Evolutionary conservation across 805 yeast species (phyloP).

Genomic region (Ogataea glucozyma): DNA sequence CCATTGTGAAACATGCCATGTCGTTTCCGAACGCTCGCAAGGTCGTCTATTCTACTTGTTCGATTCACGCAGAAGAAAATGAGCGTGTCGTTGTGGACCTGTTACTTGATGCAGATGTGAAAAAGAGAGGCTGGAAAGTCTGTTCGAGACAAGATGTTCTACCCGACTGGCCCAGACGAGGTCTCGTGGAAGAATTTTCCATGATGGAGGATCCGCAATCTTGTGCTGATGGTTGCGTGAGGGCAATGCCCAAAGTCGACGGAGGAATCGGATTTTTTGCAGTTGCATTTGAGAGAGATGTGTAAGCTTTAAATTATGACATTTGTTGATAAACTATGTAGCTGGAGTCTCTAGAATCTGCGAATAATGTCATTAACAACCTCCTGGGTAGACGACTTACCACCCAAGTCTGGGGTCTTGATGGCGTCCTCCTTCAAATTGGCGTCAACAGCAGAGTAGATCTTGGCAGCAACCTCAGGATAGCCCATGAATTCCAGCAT

Average conservation of each 20-base stretch:
- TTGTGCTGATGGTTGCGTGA: slow-evolving; percentile 81
- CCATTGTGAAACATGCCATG: slow-evolving; percentile 86
- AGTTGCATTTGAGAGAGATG: slow-evolving; percentile 74
- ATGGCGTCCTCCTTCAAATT: slow-evolving; percentile 76
- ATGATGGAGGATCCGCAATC: slow-evolving; percentile 46
- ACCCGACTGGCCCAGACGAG: slow-evolving; percentile 87
- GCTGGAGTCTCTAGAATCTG: too few species aligned
- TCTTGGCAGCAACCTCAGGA: slow-evolving; percentile 84
- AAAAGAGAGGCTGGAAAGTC: slow-evolving; percentile 73
- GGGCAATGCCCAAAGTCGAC: slow-evolving; percentile 83
- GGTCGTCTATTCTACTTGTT: slow-evolving; percentile 93
- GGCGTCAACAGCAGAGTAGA: slow-evolving; percentile 92
- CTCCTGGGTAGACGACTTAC: slow-evolving; percentile 80
- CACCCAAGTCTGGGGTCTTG: slow-evolving; percentile 96
- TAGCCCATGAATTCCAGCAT: slow-evolving; percentile 97
- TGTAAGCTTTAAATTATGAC: not conserved
- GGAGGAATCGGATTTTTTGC: slow-evolving; percentile 99
- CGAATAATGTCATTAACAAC: slow-evolving; percentile 81
- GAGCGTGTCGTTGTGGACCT: slow-evolving; percentile 87
- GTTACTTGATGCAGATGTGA: slow-evolving; percentile 63
- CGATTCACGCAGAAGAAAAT: slow-evolving; percentile 90
- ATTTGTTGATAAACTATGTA: not conserved
- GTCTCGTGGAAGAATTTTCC: slow-evolving; percentile 68
- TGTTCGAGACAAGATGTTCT: slow-evolving; percentile 61
- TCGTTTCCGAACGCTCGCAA: slow-evolving; percentile 72